Evolutionary conservation across 495 filamentous ascomycete species (phyloP).

Genomic region (Chaetomium cochliodes): DNA sequence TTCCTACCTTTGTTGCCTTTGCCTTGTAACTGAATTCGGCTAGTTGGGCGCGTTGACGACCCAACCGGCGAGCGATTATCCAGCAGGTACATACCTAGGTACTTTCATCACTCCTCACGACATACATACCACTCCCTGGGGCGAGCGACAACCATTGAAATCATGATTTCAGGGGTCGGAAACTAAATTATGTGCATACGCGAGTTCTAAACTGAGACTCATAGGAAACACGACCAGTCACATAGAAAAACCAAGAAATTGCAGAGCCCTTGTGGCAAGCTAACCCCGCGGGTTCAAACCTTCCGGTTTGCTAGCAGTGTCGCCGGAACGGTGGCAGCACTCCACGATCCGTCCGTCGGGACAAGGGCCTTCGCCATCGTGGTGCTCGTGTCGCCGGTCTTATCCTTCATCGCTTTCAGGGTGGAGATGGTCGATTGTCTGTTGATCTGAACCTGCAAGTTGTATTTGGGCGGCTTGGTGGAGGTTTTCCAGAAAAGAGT

Average conservation of each 20-base stretch:
- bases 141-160: too few species aligned
- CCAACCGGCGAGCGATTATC: too few species aligned
- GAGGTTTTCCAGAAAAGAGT: background rate
- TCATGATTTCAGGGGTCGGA: too few species aligned
- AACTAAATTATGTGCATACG: too few species aligned
- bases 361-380: constrained; percentile 2
- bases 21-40: too few species aligned
- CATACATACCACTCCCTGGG: too few species aligned
- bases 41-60: too few species aligned
- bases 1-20: too few species aligned
- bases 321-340: background rate
- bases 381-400: background rate
- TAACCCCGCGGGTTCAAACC: background rate
- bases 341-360: background rate
- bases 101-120: too few species aligned
- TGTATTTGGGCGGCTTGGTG: constrained; percentile 5
- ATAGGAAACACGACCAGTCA: too few species aligned
- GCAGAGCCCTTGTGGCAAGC: background rate
- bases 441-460: constrained; percentile 9
- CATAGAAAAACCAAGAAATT: background rate
- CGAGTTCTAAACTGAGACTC: too few species aligned
- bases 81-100: too few species aligned
- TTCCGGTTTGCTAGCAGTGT: constrained; percentile 1
- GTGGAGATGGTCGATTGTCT: background rate
- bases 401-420: background rate